These are phyloP conservation scores for Rhizopus delemar DNA, from an alignment of 371 early-diverging fungal genomes.

Conservation along the genomic window DNA sequence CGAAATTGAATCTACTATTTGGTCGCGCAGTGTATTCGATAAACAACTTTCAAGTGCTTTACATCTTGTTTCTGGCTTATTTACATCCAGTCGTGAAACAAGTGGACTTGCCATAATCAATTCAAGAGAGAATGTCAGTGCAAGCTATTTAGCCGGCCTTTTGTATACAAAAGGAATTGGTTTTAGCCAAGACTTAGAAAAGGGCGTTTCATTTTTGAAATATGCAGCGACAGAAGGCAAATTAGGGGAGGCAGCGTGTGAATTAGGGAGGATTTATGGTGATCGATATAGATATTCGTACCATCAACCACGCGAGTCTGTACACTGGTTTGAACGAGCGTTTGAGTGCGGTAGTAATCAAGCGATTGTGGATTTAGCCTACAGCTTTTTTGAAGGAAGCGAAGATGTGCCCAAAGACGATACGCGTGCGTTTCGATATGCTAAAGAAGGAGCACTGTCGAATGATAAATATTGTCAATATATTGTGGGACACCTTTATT, in stretches of 20 bases:
- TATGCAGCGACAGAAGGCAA: constrained; percentile 28
- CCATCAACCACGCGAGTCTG: constrained; percentile 26
- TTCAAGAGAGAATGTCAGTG: constrained; percentile 5
- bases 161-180: constrained; percentile 43
- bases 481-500: constrained; percentile 39
- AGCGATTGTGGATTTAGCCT: constrained; percentile 46
- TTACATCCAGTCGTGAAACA: constrained; percentile 12
- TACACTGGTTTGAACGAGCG: constrained; percentile 42
- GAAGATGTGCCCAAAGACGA: constrained; percentile 30
- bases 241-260: constrained; percentile 43
- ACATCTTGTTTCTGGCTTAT: constrained; percentile 15
- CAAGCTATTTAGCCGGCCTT: constrained; percentile 39
- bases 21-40: constrained; percentile 50
- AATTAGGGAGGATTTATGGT: constrained; percentile 45
- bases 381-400: constrained; percentile 39
- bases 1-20: constrained; percentile 32
- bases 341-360: constrained; percentile 41
- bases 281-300: constrained; percentile 43
- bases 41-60: constrained; percentile 39
- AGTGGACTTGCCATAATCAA: constrained; percentile 12
- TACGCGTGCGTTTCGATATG: constrained; percentile 35
- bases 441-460: constrained; percentile 35
- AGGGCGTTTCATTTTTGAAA: constrained; percentile 28
- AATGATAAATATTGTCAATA: constrained; percentile 52
- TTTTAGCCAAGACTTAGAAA: constrained; percentile 22